Conservation (phyloP, 768 basidiomycete species). For the Lactarius sanguifluus region DNA sequence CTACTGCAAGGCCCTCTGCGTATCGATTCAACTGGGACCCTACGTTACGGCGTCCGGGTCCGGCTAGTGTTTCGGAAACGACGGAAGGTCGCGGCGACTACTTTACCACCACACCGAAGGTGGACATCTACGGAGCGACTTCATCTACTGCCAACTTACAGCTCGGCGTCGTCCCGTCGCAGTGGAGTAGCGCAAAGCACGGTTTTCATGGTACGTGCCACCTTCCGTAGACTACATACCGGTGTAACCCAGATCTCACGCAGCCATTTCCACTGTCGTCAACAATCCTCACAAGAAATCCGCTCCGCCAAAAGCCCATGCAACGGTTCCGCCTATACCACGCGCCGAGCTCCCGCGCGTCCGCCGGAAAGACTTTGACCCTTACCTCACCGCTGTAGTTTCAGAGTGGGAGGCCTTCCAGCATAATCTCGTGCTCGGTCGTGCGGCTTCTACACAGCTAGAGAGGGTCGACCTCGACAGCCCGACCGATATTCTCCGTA, state of each 20-base stretch:
- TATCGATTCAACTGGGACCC: constrained; percentile 80
- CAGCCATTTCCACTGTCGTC: constrained; percentile 92
- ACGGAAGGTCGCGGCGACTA: constrained; percentile 67
- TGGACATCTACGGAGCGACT: constrained; percentile 47
- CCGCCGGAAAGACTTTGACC: constrained; percentile 78
- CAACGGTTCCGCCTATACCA: constrained; percentile 67
- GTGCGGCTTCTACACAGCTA: constrained; percentile 37
- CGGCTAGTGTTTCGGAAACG: constrained; percentile 71
- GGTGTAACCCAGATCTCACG: constrained; percentile 7
- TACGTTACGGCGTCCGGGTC: constrained; percentile 54
- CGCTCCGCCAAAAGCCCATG: constrained; percentile 86
- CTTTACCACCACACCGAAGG: constrained; percentile 44
- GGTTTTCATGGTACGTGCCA: constrained; percentile 79
- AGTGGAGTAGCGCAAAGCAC: constrained; percentile 80
- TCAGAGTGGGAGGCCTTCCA: constrained; percentile 80
- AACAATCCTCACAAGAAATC: constrained; percentile 85
- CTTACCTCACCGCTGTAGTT: constrained; percentile 68
- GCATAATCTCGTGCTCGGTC: constrained; percentile 39
- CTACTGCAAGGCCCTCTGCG: constrained; percentile 46
- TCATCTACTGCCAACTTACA: constrained; percentile 49
- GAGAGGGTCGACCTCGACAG: constrained; percentile 27
- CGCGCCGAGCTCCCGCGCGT: constrained; percentile 80
- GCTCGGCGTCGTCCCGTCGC: constrained; percentile 50
- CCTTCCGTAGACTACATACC: neutral
- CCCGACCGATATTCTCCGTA: constrained; percentile 32